A percentile compares a stretch with the other conserved stretches of the same genome.
Conservation (phyloP, 129 eudicot species). For the Tanacetum coccineum region DNA sequence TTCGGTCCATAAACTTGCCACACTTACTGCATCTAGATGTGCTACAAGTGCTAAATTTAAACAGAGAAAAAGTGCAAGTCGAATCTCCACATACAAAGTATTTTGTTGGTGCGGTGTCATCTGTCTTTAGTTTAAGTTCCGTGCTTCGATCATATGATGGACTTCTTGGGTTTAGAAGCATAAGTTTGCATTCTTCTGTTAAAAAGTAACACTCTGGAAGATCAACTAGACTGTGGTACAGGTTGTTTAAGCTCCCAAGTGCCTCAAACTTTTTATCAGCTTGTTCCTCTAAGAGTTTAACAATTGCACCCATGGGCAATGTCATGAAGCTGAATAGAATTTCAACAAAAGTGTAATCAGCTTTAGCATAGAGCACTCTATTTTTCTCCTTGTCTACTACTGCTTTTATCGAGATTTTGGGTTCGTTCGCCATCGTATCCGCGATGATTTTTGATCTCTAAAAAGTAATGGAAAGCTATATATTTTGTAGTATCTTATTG, state of each 20-base stretch:
- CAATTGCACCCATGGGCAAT: conserved; percentile 40
- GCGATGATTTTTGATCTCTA: not conserved
- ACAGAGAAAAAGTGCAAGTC: not conserved
- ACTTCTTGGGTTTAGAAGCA: conserved; percentile 38
- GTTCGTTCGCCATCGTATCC: not conserved
- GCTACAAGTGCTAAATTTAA: not conserved
- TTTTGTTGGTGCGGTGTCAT: conserved; percentile 15
- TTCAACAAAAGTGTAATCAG: conserved; percentile 32
- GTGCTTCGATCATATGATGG: not conserved
- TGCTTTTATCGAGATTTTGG: conserved; percentile 17
- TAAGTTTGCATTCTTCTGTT: conserved; percentile 17
- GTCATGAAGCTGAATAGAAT: conserved; percentile 37
- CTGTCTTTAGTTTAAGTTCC: conserved; percentile 20
- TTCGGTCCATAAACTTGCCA: not conserved
- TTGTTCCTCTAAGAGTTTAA: conserved; percentile 20
- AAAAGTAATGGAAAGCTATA: not conserved
- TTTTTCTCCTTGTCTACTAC: conserved; percentile 16
- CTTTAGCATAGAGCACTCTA: conserved; percentile 30
- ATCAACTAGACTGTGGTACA: conserved; percentile 21
- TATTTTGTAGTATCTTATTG: too few species aligned
- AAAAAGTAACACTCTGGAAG: conserved; percentile 12
- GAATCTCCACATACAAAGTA: not conserved
- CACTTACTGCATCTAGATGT: conserved; percentile 11
- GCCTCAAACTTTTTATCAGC: conserved; percentile 5
- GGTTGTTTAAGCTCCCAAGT: not conserved